Evolutionary conservation across 1,139 yeast genomes (phyloP), one percentile per base, ranked within the genome.

Genomic region (Taphrina flavorubra): DNA sequence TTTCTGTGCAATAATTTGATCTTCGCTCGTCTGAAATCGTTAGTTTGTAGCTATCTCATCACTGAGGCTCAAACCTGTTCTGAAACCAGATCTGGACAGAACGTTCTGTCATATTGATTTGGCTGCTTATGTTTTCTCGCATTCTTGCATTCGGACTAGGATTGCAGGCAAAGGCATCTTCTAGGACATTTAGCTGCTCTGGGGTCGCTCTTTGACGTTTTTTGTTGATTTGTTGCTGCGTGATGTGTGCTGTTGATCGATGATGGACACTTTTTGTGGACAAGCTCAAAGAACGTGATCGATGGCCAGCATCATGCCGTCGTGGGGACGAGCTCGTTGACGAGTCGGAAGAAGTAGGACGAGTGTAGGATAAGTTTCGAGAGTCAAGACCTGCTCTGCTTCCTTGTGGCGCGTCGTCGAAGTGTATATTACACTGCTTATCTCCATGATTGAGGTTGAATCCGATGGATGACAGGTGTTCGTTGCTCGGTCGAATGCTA

Each of bases 61-160:
- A 36, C 34, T 55, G 81, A 76, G 83, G n/a, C 10, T 51, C 55
- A 25, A 34, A 76, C 68, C 87, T 82, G 76, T 92, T 92, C 77
- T 92, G 98, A 76, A 92, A 92, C 98, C 98, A 92, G 63, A 92
- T 92, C 69, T 97, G 84, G 1, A 92, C 97, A 5, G 96, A 92
- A 73, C 96, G 85, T 75, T 92, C 97, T 8, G 94, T 86, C 94
- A 92, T 89, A 60, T 89, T 90, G 1, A 96, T 90, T 71, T 83
- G 83, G 7, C 83, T 85, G 61, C 96, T 87, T 61, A 92, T 88
- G 57, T 83, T 86, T 75, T 86, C 88, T 56, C 98, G 80, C 64
- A 85, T 84, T 14, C 73, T 71, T 4, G 80, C 79, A 70, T 76
- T 77, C 0, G 82, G 82, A n/a, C 79, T 78, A 40, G 91, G 89